phyloP scores from a whole-genome alignment of 2,329 filamentous ascomycete genomes.

The Neocatenulostroma microsporum region DNA sequence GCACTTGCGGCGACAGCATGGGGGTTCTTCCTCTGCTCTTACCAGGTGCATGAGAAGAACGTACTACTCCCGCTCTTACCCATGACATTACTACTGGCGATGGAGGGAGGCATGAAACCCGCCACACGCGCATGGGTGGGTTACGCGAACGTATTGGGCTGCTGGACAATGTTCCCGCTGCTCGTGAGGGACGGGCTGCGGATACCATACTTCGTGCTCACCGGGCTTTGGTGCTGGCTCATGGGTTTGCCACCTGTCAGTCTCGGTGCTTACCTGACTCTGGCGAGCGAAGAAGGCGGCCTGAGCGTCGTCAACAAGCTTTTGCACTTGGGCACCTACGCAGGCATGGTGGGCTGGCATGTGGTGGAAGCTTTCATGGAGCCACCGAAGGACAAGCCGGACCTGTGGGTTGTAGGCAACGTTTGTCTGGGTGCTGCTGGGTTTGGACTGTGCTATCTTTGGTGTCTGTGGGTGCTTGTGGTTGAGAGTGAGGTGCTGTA shows the following conservation, averaged over 20 bases:
- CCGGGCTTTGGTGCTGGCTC: conserved; percentile 83
- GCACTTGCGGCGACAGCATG: conserved; percentile 79
- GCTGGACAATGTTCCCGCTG: conserved; percentile 90
- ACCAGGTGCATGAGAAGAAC: conserved; percentile 98
- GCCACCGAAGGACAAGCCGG: conserved; percentile 71
- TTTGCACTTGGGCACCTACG: conserved; percentile 68
- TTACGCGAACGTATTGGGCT: conserved; percentile 84
- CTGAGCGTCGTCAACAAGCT: conserved; percentile 44
- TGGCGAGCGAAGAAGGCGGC: conserved; percentile 15
- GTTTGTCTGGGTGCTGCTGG: conserved; percentile 77
- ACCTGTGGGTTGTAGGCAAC: conserved; percentile 90
- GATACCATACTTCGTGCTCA: conserved; percentile 77
- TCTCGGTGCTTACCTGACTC: conserved; percentile 55
- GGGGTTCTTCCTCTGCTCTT: conserved; percentile 97
- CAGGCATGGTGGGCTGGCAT: conserved; percentile 75
- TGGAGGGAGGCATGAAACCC: conserved; percentile 67
- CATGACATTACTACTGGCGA: conserved; percentile 80
- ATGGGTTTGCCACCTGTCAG: conserved; percentile 77
- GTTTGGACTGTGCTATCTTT: conserved; percentile 81
- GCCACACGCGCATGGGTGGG: conserved; percentile 82
- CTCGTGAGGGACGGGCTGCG: conserved; percentile 75
- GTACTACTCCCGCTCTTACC: conserved; percentile 85
- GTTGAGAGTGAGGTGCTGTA: conserved; percentile 47
- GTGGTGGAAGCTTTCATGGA: conserved; percentile 58
- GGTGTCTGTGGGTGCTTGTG: conserved; percentile 70